Base-by-base conservation (phyloP, 2,329 filamentous ascomycete genomes). In the Escovopsis weberi region DNA sequence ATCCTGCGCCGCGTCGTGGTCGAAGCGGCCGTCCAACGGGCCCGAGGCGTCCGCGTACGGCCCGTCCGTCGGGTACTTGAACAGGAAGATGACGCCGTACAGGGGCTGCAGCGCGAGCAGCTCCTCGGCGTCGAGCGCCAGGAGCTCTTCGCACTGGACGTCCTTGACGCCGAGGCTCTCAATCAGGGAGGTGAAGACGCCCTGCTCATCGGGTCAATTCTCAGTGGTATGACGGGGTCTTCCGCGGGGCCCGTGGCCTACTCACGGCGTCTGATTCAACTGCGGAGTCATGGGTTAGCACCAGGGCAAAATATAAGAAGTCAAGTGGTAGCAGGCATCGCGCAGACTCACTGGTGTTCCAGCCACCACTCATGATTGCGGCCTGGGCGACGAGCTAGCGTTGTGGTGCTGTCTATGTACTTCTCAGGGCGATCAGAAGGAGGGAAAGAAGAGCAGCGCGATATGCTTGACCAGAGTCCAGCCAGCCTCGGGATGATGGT, bases 51-150 rank as follows among this genome's bases (percentile, higher is more conserved):
- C 62, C 33, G 67, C 76, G 66, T 70, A 81, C 53, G 69, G 74
- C 47, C 63, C 74, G 58, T 83, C 79, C 47, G 78, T 87, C 40
- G 77, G 85, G 65, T 85, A 98, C 67, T 95, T 96, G 79, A 98
- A 98, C 61, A 98, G 85, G 65, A 98, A 98, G 57, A 98, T 95
- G 52, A 98, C 86, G 55, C 91, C 91, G 66, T 94, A 93, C 42
- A 94, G 72, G 15, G 85, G 83, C 53, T 82, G 79, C 32, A 87
- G 74, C 50, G 79, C 67, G 37, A 75, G 72, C 11, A 93, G 73
- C 44, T 75, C 74, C 41, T 85, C 77, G 6, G 85, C 70, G 53
- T 96, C 89, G 50, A 98, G 79, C 1, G 85, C 82, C 45, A 95
- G 77, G 50, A 98, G 79, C 67, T 98, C 91, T 67, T 96, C 91